Percentiles rank a stretch among this genome's conserved stretches.
Evolutionary conservation across 1,284 basidiomycete genomes (phyloP).

Genomic region (Cystobasidium slooffiae): DNA sequence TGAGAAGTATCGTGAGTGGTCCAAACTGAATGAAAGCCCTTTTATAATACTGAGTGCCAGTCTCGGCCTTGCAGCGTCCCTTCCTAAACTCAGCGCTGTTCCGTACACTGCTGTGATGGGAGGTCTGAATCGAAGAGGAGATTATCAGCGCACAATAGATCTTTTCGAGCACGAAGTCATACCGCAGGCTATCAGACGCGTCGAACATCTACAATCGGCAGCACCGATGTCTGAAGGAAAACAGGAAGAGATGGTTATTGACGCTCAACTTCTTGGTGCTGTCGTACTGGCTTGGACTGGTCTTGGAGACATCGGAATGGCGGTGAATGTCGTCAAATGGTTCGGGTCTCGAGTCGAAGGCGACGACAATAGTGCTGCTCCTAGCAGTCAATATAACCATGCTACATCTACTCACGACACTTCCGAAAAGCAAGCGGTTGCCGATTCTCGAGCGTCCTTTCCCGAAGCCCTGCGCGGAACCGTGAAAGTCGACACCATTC

Average conservation of each 20-base stretch:
- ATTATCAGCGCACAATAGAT: background rate
- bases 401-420: background rate
- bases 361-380: background rate
- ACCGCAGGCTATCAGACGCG: background rate
- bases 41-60: background rate
- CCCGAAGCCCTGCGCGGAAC: slow-evolving; percentile 3
- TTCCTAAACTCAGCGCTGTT: slow-evolving; percentile 29
- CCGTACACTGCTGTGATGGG: slow-evolving; percentile 29
- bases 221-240: background rate
- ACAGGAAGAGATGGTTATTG: background rate
- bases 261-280: slow-evolving; percentile 5
- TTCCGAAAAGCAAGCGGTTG: background rate
- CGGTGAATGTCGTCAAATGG: slow-evolving; percentile 5
- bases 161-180: slow-evolving; percentile 25
- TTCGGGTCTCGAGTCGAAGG: slow-evolving; percentile 7
- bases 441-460: background rate
- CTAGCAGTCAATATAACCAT: background rate
- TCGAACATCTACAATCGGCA: too few relatives aligned
- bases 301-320: slow-evolving; percentile 18
- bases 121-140: slow-evolving; percentile 25
- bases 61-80: background rate
- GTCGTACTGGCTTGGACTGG: background rate
- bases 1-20: slow-evolving; percentile 13
- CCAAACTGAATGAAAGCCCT: background rate
- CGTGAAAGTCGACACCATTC: slow-evolving; percentile 47